Evolutionary conservation across 164 flowering plant genomes (phyloP), one percentile per base, ranked within the genome.

Genomic region (Vitis rotundifolia): DNA sequence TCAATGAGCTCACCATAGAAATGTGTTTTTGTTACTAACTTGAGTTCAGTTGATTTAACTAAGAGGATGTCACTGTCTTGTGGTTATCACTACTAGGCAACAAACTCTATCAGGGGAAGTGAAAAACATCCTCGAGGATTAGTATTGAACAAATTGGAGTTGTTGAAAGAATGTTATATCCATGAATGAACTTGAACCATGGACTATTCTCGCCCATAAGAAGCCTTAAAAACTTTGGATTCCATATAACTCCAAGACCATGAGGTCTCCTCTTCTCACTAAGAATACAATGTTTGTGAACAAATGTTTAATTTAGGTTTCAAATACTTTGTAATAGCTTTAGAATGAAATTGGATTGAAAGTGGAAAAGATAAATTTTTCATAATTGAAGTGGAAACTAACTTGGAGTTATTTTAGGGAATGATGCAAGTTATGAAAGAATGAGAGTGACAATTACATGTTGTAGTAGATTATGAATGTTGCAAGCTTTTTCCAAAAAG

Each of bases 261-360:
- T 95, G 98, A 87, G 97, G 76, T 86, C 89, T 60, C 86, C 84
- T 57, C 89, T 89, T 56, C 88, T 83, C 73, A 49, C 78, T 52
- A 69, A 63, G 71, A 86, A 76, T 77, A 79, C 84, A 54, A 76
- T 80, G 22, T 75, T 19, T 68, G 68, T 86, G 68, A 95, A 91
- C 70, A 93, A 37, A 67, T 95, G 78, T 93, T 22, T 22, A 22
- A 22, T 22, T 22, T 22, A 22, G 26, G 26, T 22, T 22, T 22
- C 26, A 22, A 22, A 22, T 22, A 22, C 0, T 22, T 22, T 1
- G 1, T 22, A 22, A 22, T 22, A 22, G 26, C 26, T 98, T 64
- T 95, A 98, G 99, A 95, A 95, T 84, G 97, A 93, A 63, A 95
- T 93, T 80, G 99, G 99, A 1, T 78, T 95, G 68, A 86, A 97